Evolutionary conservation across 768 basidiomycete genomes (phyloP).

Genomic region (Hygrocybe punicea): DNA sequence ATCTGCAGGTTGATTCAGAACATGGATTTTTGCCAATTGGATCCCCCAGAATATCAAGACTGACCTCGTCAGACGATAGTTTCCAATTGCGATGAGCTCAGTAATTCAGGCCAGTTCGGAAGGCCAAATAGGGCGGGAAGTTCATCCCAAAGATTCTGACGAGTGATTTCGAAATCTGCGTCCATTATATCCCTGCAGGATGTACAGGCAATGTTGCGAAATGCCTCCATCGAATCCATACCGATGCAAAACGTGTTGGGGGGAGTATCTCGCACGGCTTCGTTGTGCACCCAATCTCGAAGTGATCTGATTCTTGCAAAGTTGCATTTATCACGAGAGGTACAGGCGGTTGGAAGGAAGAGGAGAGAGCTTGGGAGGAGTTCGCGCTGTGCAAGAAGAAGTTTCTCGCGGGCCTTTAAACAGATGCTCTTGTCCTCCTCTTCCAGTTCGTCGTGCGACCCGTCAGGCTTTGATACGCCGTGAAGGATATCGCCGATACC

Average conservation of each 20-base stretch:
- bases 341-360: neutral
- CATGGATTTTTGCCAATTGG: neutral
- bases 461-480: neutral
- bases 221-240: neutral
- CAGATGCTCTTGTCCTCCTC: neutral
- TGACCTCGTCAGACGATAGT: neutral
- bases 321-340: neutral
- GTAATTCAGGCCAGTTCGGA: neutral
- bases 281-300: neutral
- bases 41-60: neutral
- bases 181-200: neutral
- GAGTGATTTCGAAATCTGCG: neutral
- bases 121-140: neutral
- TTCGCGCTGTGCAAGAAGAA: neutral
- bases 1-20: neutral
- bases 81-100: neutral
- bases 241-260: neutral
- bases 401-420: neutral
- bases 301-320: neutral
- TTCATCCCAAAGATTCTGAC: neutral
- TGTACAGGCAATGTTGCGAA: neutral
- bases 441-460: neutral
- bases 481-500: neutral
- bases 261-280: neutral
- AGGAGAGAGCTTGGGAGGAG: neutral